Conservation (phyloP, 805 yeast genomes). For the Candida insectalens region DNA sequence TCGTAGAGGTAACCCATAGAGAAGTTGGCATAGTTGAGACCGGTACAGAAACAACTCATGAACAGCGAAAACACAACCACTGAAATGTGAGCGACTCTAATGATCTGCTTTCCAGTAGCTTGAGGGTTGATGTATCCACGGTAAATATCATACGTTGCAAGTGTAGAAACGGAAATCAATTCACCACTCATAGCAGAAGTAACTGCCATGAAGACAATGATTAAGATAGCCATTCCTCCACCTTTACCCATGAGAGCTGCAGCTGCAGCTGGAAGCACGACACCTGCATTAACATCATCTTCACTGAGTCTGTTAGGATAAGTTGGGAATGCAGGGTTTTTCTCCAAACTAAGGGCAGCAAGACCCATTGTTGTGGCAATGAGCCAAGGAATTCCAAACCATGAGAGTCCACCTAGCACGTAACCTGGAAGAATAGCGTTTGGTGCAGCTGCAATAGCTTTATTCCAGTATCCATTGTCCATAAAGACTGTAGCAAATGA, state of each 20-base stretch:
- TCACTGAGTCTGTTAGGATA: slow-evolving; percentile 59
- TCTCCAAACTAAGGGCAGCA: slow-evolving; percentile 69
- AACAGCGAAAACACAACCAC: slow-evolving; percentile 48
- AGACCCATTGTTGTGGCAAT: slow-evolving; percentile 80
- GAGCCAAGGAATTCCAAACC: slow-evolving; percentile 87
- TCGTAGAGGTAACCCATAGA: slow-evolving; percentile 84
- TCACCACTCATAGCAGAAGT: slow-evolving; percentile 92
- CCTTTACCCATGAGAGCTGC: slow-evolving; percentile 77
- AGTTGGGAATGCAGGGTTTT: slow-evolving; percentile 65
- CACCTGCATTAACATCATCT: slow-evolving; percentile 72
- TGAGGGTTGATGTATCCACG: slow-evolving; percentile 70
- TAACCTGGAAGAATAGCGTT: slow-evolving; percentile 83
- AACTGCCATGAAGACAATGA: slow-evolving; percentile 83
- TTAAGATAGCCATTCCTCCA: slow-evolving; percentile 76
- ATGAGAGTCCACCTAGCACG: slow-evolving; percentile 77
- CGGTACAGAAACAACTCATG: slow-evolving; percentile 80
- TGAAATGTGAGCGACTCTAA: slow-evolving; percentile 55
- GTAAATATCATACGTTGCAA: slow-evolving; percentile 80
- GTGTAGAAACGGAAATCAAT: slow-evolving; percentile 77
- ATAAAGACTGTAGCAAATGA: slow-evolving; percentile 83
- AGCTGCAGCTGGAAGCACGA: slow-evolving; percentile 72
- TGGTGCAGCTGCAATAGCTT: slow-evolving; percentile 72
- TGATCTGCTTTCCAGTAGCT: slow-evolving; percentile 68
- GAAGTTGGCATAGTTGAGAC: slow-evolving; percentile 71
- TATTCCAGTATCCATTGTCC: slow-evolving; percentile 84